These are phyloP conservation scores for Auriscalpium microsporum DNA, from an alignment of 768 basidiomycete genomes.

Conservation along the genomic window DNA sequence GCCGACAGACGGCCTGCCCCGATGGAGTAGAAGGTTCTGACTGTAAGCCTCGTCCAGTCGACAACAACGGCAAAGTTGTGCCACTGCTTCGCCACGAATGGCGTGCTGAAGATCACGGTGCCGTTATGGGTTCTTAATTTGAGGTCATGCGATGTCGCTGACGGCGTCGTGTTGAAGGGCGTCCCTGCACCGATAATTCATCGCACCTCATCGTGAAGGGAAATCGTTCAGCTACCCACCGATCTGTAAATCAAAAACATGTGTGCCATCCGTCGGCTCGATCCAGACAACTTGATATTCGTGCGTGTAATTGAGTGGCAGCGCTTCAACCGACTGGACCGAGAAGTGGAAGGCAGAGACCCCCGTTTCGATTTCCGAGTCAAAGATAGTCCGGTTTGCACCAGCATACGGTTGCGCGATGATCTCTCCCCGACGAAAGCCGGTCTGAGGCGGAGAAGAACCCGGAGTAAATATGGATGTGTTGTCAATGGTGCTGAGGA, in stretches of 20 bases:
- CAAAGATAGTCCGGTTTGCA: conserved; percentile 23
- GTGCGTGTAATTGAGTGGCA: conserved; percentile 43
- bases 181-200: conserved; percentile 30
- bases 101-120: conserved; percentile 40
- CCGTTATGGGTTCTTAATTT: conserved; percentile 49
- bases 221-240: conserved; percentile 27
- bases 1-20: conserved; percentile 29
- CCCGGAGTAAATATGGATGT: conserved; percentile 50
- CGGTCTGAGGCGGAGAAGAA: conserved; percentile 37
- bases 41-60: conserved; percentile 43
- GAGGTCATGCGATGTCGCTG: conserved; percentile 38
- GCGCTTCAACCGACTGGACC: conserved; percentile 30
- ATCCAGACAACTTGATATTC: conserved; percentile 61
- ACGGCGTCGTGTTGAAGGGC: conserved; percentile 46
- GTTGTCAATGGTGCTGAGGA: conserved; percentile 49
- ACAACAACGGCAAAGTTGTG: conserved; percentile 55
- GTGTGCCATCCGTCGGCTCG: conserved; percentile 50
- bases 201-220: background rate
- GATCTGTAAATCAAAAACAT: conserved; percentile 52
- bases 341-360: conserved; percentile 44
- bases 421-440: conserved; percentile 53
- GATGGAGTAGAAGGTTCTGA: conserved; percentile 43
- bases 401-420: conserved; percentile 40
- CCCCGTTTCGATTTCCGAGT: conserved; percentile 33
- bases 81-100: conserved; percentile 38